Conservation (phyloP, 805 yeast species). For the Saturnispora gosingensis region DNA sequence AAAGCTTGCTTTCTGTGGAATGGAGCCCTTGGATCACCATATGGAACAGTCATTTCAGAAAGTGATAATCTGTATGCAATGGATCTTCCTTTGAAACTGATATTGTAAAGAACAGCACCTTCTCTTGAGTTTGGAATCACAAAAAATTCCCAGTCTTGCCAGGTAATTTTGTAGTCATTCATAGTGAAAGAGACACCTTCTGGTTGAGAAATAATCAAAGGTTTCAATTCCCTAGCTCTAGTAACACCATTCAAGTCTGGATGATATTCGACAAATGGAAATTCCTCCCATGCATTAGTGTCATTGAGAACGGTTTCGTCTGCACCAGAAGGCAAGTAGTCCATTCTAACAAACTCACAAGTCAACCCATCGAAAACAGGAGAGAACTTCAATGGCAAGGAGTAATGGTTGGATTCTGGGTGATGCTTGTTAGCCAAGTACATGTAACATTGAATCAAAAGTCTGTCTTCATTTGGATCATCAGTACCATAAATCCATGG, state of each 20-base stretch:
- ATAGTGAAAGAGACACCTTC: constrained; percentile 68
- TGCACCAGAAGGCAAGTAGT: constrained; percentile 68
- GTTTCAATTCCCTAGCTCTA: constrained; percentile 49
- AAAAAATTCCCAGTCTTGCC: constrained; percentile 84
- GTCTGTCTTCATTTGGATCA: constrained; percentile 47
- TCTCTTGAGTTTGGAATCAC: constrained; percentile 65
- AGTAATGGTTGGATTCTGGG: constrained; percentile 66
- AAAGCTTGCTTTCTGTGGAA: constrained; percentile 82
- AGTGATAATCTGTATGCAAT: constrained; percentile 62
- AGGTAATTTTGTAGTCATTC: constrained; percentile 49
- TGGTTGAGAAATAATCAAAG: constrained; percentile 62
- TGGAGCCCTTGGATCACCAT: constrained; percentile 79
- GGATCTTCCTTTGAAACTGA: constrained; percentile 67
- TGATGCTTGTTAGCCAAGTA: constrained; percentile 60
- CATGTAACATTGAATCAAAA: constrained; percentile 66
- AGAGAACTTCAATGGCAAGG: constrained; percentile 62
- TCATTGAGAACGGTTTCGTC: constrained; percentile 44
- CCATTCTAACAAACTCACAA: constrained; percentile 58
- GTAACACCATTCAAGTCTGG: constrained; percentile 56
- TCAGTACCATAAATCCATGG: constrained; percentile 86
- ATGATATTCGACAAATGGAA: constrained; percentile 60
- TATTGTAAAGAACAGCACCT: constrained; percentile 69
- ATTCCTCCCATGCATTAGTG: constrained; percentile 53
- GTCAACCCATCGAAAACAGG: constrained; percentile 62
- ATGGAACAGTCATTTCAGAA: constrained; percentile 83